Base-by-base conservation (phyloP, 495 filamentous ascomycete species). In the Niebla homalea region DNA sequence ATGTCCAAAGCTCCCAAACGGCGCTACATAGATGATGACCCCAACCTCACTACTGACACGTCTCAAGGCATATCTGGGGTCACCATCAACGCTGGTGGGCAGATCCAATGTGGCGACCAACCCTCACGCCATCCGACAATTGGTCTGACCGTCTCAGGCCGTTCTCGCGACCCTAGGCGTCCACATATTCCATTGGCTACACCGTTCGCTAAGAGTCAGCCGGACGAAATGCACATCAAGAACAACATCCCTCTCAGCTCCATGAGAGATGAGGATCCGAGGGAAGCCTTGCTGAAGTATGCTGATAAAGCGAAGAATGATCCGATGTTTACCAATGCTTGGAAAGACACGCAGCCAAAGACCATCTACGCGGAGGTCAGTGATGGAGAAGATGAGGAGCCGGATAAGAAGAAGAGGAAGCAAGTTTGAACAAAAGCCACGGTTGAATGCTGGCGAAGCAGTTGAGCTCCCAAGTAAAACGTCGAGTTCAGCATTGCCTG, bases 181-280 rank as follows among this genome's bases (percentile, higher is more conserved):
- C 92, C 92, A 35, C 81, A 90, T 57, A 68, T 88, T 46, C 92
- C 92, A 2, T 70, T 74, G n/a, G 72, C 80, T 49, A 97, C 92
- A 5, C 92, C 92, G 0, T 97, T 95, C 62, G 83, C 87, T 52
- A 90, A 94, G 59, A 85, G 78, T 43, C 84, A 90, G 59, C 88
- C 93, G 6, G 89, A 96, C 67, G 85, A 89, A 65, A 80, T 80
- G 52, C 86, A 94, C 68, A 85, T 98, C 49, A 78, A 81, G 39
- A 79, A 90, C 57, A 82, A 81, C 54, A 93, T 95, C 40, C 87
- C 90, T 16, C 72, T 96, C 29, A 92, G 86, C 56, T 80, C 76
- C n/a, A 93, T 96, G 89, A 77, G 92, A 20, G 90, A 98, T 66
- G 92, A 98, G 64, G 92, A 98, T 70, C 92, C 92, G 7, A 72